Conservation (phyloP, 2,329 filamentous ascomycete species). For the Arthrobotrys musiformis region DNA sequence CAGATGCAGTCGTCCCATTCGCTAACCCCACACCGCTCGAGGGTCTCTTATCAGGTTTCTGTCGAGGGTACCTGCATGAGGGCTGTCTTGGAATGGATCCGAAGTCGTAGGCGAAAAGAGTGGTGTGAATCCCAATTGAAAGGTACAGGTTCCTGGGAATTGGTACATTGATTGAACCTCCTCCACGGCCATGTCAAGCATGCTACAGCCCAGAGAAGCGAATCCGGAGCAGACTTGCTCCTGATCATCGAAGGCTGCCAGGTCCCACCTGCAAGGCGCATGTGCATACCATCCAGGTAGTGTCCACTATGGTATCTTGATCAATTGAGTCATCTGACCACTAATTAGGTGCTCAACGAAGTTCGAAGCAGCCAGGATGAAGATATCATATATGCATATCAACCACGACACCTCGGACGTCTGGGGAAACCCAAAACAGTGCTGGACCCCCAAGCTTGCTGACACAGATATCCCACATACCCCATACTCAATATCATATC, state of each 20-base stretch:
- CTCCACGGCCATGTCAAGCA: too few relatives aligned
- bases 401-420: not conserved
- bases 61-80: constrained; percentile 53
- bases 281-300: not conserved
- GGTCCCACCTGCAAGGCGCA: constrained; percentile 14
- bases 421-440: not conserved
- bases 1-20: constrained; percentile 27
- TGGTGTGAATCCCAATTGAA: constrained; percentile 27
- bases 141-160: not conserved
- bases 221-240: not conserved
- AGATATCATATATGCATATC: not conserved
- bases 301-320: constrained; percentile 1
- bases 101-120: constrained; percentile 28
- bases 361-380: not conserved
- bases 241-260: constrained; percentile 36
- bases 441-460: constrained; percentile 11
- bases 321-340: constrained; percentile 26
- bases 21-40: constrained; percentile 24
- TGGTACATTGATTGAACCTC: not conserved
- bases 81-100: constrained; percentile 42
- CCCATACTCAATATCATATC: not conserved
- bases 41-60: constrained; percentile 37
- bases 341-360: too few relatives aligned
- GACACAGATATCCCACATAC: constrained; percentile 7
- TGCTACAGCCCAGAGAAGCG: not conserved